Evolutionary conservation across 176 grass and related monocot species (phyloP), one percentile per base, ranked within the genome.

Genomic region (Rhynchospora pubera): DNA sequence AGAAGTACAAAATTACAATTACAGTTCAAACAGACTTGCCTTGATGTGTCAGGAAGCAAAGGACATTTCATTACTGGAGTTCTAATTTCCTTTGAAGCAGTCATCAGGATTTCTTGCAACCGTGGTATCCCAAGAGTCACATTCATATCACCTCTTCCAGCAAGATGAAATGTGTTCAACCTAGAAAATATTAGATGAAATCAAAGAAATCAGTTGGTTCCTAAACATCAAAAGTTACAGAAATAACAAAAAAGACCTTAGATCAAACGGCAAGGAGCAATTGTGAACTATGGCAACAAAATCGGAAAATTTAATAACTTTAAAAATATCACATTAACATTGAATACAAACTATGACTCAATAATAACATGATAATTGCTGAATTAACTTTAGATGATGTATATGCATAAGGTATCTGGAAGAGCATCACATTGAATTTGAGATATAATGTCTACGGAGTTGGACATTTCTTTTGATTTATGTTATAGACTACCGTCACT

Each of bases 81-180:
- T 3, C 63, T 53, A 70, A 97, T 93, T 58, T 85, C 79, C 64
- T 83, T 91, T 56, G 95, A 91, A 62, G 92, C 92, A 11, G 93
- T 88, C 95, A 94, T 94, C 83, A 98, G 69, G 63, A 98, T 84
- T 88, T 98, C 95, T 84, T 93, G 86, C 44, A 98, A 85, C 10
- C 92, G 89, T 57, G 95, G 95, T 85, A 98, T 93, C 11, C 95
- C 92, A 79, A 98, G 89, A 9, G 95, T 98, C 47, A 98, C 95
- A 84, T 98, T 98, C 95, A 94, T 84, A 52, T 94, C 95, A 15
- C 90, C 95, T 63, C 90, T 92, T 73, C 92, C 95, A 86, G 95
- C 95, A 83, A 91, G 87, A 90, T 98, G 95, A 21, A 98, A 98
- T 79, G 95, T 98, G 82, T 98, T 98, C n/a, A 98, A 91, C 51